Evolutionary conservation across 2,329 filamentous ascomycete species (phyloP).

Genomic region (Aureobasidium melanogenum): DNA sequence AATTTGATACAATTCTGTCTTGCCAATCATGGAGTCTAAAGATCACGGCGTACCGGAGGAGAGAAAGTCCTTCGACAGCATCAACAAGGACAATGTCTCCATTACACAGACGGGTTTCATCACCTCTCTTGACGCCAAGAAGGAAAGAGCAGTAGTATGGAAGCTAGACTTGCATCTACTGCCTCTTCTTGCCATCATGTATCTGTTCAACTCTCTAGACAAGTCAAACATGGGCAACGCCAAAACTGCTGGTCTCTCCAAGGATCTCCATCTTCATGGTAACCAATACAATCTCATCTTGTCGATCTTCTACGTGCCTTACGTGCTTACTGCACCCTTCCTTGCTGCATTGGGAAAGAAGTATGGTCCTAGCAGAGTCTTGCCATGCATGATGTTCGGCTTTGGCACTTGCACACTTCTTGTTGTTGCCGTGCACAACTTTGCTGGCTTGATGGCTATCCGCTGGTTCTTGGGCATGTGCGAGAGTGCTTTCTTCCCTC

Average conservation of each 20-base stretch:
- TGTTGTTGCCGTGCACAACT: slow-evolving; percentile 48
- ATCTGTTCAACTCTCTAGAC: slow-evolving; percentile 47
- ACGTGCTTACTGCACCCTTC: slow-evolving; percentile 60
- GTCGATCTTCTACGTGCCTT: slow-evolving; percentile 66
- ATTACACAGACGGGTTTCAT: slow-evolving; percentile 5
- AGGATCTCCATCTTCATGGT: slow-evolving; percentile 49
- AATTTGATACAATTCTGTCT: neutral
- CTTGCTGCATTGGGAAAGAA: slow-evolving; percentile 60
- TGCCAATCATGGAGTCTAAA: neutral
- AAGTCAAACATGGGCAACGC: slow-evolving; percentile 36
- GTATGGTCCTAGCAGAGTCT: slow-evolving; percentile 53
- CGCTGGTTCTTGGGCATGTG: slow-evolving; percentile 59
- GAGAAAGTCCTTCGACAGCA: neutral
- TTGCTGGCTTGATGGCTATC: slow-evolving; percentile 56
- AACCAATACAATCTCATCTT: slow-evolving; percentile 63
- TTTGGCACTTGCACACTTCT: slow-evolving; percentile 60
- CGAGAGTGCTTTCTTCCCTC: slow-evolving; percentile 60
- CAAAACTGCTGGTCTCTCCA: slow-evolving; percentile 37
- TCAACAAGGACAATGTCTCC: slow-evolving; percentile 6
- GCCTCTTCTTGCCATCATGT: slow-evolving; percentile 53
- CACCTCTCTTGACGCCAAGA: slow-evolving; percentile 33
- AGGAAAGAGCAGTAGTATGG: slow-evolving; percentile 42
- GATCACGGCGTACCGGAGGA: neutral
- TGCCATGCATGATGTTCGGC: slow-evolving; percentile 59
- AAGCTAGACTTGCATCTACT: slow-evolving; percentile 48